Conservation (phyloP, 2,329 filamentous ascomycete species). For the Colletotrichum cordylinicola region DNA sequence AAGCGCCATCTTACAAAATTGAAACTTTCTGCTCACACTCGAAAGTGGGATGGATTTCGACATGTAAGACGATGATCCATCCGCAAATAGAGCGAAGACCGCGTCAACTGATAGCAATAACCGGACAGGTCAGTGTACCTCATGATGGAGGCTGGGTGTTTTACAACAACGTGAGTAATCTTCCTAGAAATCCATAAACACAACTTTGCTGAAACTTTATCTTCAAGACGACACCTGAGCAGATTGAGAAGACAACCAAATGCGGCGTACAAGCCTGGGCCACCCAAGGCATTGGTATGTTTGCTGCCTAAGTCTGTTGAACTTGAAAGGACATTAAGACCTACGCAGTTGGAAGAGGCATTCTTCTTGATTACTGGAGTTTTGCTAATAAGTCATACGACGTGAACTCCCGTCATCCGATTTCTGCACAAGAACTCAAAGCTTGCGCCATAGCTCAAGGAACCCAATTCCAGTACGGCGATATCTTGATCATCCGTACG, state of each 20-base stretch:
- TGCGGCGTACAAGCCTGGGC: not conserved
- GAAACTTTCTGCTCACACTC: not conserved
- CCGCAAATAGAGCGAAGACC: not conserved
- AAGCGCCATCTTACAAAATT: not conserved
- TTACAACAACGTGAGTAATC: not conserved
- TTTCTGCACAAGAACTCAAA: not conserved
- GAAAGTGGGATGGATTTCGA: not conserved
- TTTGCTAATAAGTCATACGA: not conserved
- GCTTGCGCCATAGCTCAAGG: not conserved
- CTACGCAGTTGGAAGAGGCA: not conserved
- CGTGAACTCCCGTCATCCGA: not conserved
- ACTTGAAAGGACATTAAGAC: not conserved
- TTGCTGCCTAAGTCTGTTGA: fast-evolving
- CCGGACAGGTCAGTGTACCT: not conserved
- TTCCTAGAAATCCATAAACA: not conserved
- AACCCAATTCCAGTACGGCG: not conserved
- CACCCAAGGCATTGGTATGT: not conserved
- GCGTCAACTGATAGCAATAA: not conserved
- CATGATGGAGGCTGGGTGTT: not conserved
- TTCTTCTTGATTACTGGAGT: not conserved
- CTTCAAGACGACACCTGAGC: not conserved
- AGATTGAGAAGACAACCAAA: not conserved
- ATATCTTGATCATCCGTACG: not conserved
- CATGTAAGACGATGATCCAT: not conserved
- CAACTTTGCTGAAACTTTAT: not conserved